Conservation (phyloP, 257 asterid species). For the Thymus quinquecostatus region DNA sequence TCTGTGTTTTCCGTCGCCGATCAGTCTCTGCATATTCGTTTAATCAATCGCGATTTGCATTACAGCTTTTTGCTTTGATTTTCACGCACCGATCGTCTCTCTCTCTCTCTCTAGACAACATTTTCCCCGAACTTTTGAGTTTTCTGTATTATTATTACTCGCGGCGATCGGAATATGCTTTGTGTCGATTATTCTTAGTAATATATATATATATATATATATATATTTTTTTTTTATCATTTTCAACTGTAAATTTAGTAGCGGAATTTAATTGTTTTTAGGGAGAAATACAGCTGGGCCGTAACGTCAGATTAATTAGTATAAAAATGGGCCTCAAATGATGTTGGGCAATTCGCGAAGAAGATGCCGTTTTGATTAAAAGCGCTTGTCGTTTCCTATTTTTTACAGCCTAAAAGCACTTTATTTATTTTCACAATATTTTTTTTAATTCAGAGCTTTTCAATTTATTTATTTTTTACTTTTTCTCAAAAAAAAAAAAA, state of each 20-base stretch:
- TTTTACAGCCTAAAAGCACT: not conserved
- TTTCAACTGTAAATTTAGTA: not conserved
- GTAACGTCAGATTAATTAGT: constrained; percentile 19
- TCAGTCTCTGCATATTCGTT: constrained; percentile 1
- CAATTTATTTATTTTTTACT: no score
- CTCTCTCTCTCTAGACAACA: not conserved
- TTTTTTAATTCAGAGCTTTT: no score
- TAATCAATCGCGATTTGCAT: constrained; percentile 5
- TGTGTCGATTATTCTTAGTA: not conserved
- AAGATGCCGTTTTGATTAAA: constrained; percentile 32
- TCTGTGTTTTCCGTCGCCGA: constrained; percentile 23
- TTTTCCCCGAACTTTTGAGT: not conserved
- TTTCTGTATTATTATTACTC: not conserved
- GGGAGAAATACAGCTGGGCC: constrained; percentile 28
- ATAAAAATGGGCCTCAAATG: constrained; percentile 14
- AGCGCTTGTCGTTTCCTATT: constrained; percentile 6
- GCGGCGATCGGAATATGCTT: not conserved
- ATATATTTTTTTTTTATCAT: not conserved
- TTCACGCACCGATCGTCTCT: not conserved
- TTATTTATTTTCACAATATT: no score
- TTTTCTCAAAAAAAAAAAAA: not conserved
- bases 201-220: no score
- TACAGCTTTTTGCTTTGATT: not conserved
- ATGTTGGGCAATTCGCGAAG: constrained; percentile 18
- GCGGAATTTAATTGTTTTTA: not conserved